A percentile compares a stretch with the other conserved stretches of the same genome.
Evolutionary conservation across 2,329 filamentous ascomycete species (phyloP).

Genomic region (Claviceps fusiformis): DNA sequence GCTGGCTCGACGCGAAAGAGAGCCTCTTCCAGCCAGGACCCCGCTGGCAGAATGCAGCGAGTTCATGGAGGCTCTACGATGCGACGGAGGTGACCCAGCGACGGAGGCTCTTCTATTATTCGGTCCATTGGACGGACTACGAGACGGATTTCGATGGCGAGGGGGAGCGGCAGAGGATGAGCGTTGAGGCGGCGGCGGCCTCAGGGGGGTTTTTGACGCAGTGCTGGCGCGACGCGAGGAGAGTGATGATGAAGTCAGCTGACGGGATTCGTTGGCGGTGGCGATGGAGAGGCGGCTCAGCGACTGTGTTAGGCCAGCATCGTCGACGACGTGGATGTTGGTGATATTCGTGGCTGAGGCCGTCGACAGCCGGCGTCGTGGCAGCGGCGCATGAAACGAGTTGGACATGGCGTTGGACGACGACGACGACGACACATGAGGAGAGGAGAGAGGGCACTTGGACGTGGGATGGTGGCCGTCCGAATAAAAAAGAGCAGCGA

Average conservation of each 20-base stretch:
- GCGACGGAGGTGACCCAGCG: conserved; percentile 34
- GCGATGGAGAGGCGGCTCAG: conserved; percentile 32
- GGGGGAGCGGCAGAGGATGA: conserved; percentile 25
- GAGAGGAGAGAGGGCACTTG: not conserved
- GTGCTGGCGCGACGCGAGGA: conserved; percentile 8
- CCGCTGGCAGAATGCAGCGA: conserved; percentile 39
- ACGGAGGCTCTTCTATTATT: conserved; percentile 33
- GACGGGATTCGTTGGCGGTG: conserved; percentile 17
- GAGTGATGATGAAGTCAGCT: conserved; percentile 6
- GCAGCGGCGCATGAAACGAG: not conserved
- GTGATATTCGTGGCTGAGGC: not conserved
- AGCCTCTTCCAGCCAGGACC: conserved; percentile 20
- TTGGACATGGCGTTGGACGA: conserved; percentile 2
- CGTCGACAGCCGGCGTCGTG: conserved; percentile 1
- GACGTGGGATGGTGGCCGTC: not conserved
- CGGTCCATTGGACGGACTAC: conserved; percentile 27
- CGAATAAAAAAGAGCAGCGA: not conserved
- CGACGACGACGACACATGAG: conserved; percentile 3
- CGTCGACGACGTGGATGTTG: conserved; percentile 8
- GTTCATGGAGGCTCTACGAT: conserved; percentile 44
- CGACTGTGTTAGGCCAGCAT: conserved; percentile 24
- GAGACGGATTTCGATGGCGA: conserved; percentile 23
- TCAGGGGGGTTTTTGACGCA: conserved; percentile 21
- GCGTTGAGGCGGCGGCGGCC: conserved; percentile 20
- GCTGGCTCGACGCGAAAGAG: conserved; percentile 35